Base-by-base conservation (phyloP, 1,284 basidiomycete species). In the Pseudozyma hubeiensis region DNA sequence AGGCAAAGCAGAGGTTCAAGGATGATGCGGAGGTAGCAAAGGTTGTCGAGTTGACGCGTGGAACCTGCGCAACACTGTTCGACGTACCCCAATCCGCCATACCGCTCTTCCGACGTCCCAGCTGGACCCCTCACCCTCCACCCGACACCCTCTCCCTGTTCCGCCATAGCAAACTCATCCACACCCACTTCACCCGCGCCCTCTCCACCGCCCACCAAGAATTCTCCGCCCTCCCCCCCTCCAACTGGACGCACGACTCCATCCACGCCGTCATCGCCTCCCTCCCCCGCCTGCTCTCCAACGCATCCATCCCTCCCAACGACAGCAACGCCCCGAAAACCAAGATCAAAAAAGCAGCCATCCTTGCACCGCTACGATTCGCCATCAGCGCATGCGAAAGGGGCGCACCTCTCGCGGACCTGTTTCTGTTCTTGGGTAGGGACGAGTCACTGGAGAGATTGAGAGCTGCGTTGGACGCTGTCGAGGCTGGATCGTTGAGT, bases 351-450 rank as follows among this genome's bases (percentile, higher is more conserved):
- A 75, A 75, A 46, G 50, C 70, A 1, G 60, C 60, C 4, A 49
- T 77, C n/a, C 33, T 75, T 10, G 64, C 62, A 0, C 74, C 75
- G 11, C 47, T 77, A 13, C 40, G 75, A 17, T 69, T 75, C 29
- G 71, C 65, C 6, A 53, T 77, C 45, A 66, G 54, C 37, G 71
- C 51, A 13, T 44, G 46, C 17, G 45, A 65, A 9, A 34, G 45
- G 45, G 74, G 74, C 14, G 57, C 74, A 1, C 71, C 70, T 0
- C 34, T 77, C 9, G 74, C 63, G 6, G 66, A 74, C n/a, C 39
- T 73, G 19, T 46, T 77, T n/a, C 24, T 52, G 16, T 65, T 74
- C 44, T 39, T 77, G 14, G 74, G 74, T 4, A 39, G 37, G 14
- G 4, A 59, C 0, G 45, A 63, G 46, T 41, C 49, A 5, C 10